phyloP scores from a whole-genome alignment of 2,329 filamentous ascomycete genomes.

The Fusarium sp. region DNA sequence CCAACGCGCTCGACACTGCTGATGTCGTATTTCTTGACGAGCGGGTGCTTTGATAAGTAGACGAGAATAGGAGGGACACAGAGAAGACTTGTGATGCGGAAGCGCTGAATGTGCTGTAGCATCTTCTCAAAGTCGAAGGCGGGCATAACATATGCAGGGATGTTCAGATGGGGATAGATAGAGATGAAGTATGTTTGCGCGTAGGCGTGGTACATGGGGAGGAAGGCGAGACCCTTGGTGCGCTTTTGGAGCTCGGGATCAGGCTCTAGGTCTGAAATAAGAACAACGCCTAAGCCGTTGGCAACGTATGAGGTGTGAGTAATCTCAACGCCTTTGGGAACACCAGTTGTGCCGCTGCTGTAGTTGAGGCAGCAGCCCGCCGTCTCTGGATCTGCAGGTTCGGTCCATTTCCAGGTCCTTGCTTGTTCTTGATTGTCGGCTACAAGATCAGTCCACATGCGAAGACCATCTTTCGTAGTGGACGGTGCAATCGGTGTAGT shows the following conservation, averaged over 20 bases:
- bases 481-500: constrained; percentile 45
- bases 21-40: constrained; percentile 74
- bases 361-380: constrained; percentile 80
- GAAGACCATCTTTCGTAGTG: background rate
- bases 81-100: constrained; percentile 72
- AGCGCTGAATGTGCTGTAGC: constrained; percentile 74
- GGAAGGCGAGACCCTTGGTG: constrained; percentile 68
- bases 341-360: constrained; percentile 79
- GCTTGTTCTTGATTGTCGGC: constrained; percentile 55
- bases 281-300: constrained; percentile 71
- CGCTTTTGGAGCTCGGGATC: constrained; percentile 56
- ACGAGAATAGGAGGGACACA: constrained; percentile 82
- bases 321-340: constrained; percentile 86
- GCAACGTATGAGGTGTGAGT: constrained; percentile 79
- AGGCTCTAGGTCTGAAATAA: constrained; percentile 54
- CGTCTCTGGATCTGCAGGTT: constrained; percentile 61
- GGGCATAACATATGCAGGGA: constrained; percentile 81
- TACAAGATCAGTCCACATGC: constrained; percentile 73
- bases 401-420: constrained; percentile 69
- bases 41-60: constrained; percentile 76
- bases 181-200: constrained; percentile 78
- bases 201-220: constrained; percentile 82
- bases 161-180: constrained; percentile 62
- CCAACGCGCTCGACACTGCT: constrained; percentile 69
- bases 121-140: constrained; percentile 80